A percentile compares a stretch with the other conserved stretches of the same genome.
phyloP scores from a whole-genome alignment of 169 alveolate genomes.

The Blepharisma undulans region DNA sequence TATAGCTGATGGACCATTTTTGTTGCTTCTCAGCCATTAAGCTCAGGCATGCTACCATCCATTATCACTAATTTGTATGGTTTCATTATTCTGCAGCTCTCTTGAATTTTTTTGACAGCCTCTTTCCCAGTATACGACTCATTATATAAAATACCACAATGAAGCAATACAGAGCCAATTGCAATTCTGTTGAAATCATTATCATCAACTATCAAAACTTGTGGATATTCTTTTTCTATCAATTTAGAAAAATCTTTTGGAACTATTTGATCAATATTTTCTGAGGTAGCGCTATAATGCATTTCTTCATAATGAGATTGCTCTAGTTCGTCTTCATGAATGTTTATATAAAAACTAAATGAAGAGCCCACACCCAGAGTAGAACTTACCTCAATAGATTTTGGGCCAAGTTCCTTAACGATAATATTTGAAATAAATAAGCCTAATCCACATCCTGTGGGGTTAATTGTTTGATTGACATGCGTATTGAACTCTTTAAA shows the following conservation, averaged over 20 bases:
- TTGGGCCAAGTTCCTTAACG: background rate
- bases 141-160: background rate
- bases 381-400: background rate
- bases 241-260: background rate
- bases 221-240: background rate
- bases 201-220: constrained; percentile 33
- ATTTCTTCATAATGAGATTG: background rate
- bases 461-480: background rate
- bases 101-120: background rate
- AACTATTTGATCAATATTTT: background rate
- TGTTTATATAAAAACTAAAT: background rate
- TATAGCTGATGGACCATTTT: background rate
- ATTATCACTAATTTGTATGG: background rate
- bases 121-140: constrained; percentile 18
- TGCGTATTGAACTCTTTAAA: background rate
- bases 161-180: background rate
- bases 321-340: background rate
- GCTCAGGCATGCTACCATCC: constrained; percentile 3
- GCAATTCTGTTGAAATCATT: background rate
- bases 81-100: background rate
- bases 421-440: background rate
- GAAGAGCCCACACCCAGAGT: background rate
- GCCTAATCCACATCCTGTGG: constrained; percentile 8
- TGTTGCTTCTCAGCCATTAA: constrained; percentile 14
- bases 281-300: background rate